A percentile compares a stretch with the other conserved stretches of the same genome.
Conservation (phyloP, 169 alveolate species). For the Plasmodium relictum region DNA sequence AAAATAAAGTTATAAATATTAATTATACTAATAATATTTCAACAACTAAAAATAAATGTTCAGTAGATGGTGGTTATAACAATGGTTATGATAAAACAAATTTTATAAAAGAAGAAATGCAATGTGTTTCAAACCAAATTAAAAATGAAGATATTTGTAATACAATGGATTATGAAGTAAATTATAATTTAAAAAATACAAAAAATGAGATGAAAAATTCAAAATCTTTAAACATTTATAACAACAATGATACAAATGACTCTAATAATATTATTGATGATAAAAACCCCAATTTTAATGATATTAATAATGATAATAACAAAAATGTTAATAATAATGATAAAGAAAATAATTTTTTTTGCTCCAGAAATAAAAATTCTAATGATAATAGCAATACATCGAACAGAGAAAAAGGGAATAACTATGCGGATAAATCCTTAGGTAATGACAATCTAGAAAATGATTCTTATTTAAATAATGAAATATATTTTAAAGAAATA, state of each 20-base stretch:
- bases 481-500: slow-evolving; percentile 18
- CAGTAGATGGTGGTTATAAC: too few species aligned
- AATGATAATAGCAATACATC: not conserved
- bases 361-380: not conserved
- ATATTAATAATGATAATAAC: not conserved
- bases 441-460: not conserved
- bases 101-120: too few species aligned
- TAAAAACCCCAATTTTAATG: not conserved
- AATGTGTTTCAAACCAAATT: too few species aligned
- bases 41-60: too few species aligned
- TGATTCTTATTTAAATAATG: not conserved
- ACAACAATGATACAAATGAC: not conserved
- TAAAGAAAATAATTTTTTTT: not conserved
- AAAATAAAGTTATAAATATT: not conserved
- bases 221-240: too few species aligned
- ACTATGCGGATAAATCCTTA: not conserved
- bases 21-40: not conserved
- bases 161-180: too few species aligned
- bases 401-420: not conserved
- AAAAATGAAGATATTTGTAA: not conserved
- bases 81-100: too few species aligned
- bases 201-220: not conserved
- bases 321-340: not conserved
- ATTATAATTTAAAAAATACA: too few species aligned
- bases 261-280: not conserved